Evolutionary conservation across 1,284 basidiomycete genomes (phyloP), one percentile per base, ranked within the genome.

Genomic region (Trichosporon faecale): DNA sequence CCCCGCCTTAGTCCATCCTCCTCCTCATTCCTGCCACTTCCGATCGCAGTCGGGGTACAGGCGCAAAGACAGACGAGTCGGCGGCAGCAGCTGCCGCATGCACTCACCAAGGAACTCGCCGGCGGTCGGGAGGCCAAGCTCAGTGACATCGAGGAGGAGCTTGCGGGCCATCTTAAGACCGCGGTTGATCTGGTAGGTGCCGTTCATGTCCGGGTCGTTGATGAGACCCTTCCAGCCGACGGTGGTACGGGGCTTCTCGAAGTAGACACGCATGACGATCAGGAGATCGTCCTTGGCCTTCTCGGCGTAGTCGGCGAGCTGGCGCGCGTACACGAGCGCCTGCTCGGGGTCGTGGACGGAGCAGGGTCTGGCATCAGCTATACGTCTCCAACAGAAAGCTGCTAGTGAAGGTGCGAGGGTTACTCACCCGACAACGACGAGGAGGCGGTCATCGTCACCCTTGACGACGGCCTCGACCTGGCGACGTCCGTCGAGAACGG

Each of bases 241-340:
- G 4, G 96, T 98, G 12, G 96, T 98, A 57, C 96, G 88, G 0
- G 95, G 95, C 85, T 96, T 96, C 79, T 96, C 94, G 80, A 96
- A 97, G 86, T 97, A 97, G 75, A 95, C 94, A 57, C 94, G 90
- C 95, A 98, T 98, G 77, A 98, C 87, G 79, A 99, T 98, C 83
- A 92, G 88, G 46, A 99, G 88, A 78, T 98, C 96, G 12, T 92
- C 90, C 80, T 89, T 89, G 37, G 92, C 90, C 21, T 84, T 80
- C 57, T 94, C 90, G 8, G 94, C 91, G 81, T 98, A 98, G 60
- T 86, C 88, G 69, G 88, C 89, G 69, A 98, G 87, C 72, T 90
- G 87, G 68, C 87, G 87, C 27, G 94, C 93, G 81, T 96, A 97
- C 79, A 92, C 91, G 57, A 92, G 80, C 3, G 93, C 94, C 52